Percentiles rank a stretch among this genome's conserved stretches.
Evolutionary conservation across 208 protist genomes (phyloP).

Genomic region (Crithidia sp.): DNA sequence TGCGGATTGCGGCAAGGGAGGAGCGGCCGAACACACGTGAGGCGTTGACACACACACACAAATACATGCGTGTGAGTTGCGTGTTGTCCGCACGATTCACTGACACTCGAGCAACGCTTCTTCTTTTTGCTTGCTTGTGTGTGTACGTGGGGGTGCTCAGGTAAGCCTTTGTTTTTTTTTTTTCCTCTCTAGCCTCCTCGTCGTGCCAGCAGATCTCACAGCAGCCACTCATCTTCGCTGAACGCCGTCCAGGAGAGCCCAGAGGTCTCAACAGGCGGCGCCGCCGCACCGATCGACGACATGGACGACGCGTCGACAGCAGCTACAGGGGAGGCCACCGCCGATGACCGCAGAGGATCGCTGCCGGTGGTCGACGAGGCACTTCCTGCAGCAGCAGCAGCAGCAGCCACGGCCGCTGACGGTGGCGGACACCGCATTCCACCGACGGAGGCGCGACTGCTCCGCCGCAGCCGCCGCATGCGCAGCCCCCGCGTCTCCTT

Average conservation of each 20-base stretch:
- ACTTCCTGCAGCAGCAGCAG: neutral
- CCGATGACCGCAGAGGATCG: neutral
- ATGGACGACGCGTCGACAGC: neutral
- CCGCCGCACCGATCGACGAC: constrained; percentile 1
- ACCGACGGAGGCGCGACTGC: neutral
- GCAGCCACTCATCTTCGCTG: constrained; percentile 56
- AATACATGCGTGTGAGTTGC: too few species aligned
- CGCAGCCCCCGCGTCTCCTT: neutral
- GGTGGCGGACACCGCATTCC: too few species aligned
- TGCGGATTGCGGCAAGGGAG: too few species aligned
- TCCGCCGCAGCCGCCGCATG: neutral
- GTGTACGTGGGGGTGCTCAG: neutral
- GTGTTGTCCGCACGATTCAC: too few species aligned
- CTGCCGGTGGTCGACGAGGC: neutral
- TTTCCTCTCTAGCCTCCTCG: too few species aligned
- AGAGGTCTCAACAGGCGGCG: neutral
- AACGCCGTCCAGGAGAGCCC: constrained; percentile 52
- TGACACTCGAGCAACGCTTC: too few species aligned
- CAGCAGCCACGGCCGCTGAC: neutral
- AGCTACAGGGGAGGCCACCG: neutral
- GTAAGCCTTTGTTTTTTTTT: neutral
- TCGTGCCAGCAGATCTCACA: neutral
- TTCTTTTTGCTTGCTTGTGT: neutral
- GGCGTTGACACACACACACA: too few species aligned
- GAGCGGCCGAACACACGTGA: too few species aligned